Base-by-base conservation (phyloP, 116 monocot species). In the Dioscorea cayenensis region DNA sequence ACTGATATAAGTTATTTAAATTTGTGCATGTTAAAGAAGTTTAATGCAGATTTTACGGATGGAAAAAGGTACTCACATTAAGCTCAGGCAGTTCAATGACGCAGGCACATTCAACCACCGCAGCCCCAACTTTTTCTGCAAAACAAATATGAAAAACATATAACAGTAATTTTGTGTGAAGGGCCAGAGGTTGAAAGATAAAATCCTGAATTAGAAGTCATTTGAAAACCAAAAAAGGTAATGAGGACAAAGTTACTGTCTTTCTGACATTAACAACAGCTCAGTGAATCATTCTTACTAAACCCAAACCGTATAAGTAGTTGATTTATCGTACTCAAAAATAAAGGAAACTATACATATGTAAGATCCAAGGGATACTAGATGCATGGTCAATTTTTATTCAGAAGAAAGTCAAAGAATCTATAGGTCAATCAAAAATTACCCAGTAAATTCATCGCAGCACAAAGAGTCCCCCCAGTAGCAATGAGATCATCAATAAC, bases 401-500 rank as follows among this genome's bases (percentile, higher is more conserved):
- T 12, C 3, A 12, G 43, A 43, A 43, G 25, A 43, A 43, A 10
- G 43, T 43, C 5, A 43, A 43, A 43, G 11, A 9, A 43, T 43
- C 11, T 43, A 43, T 43, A 43, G 43, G 43, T 9, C 43, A 43
- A 43, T 43, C 43, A 28, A 37, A 37, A 63, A 58, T n/a, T 90
- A 90, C 90, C 90, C 50, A 90, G 74, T 66, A 90, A 79, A 25
- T 69, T 90, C 35, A 90, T 75, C 60, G 90, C 90, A 75, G 90
- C 90, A 82, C 75, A 77, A 23, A 90, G 70, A 12, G 90, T 90
- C 59, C 86, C 90, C 16, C 90, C 90, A 18, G 90, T 90, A 43
- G 90, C 90, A 75, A 90, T 82, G 65, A 90, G 71, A 75, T 90
- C 90, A 78, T 90, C 90, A 67, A 90, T 71, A 19, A 83, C 50